Conservation (phyloP, 495 filamentous ascomycete species). For the Daldinia vernicosa region DNA sequence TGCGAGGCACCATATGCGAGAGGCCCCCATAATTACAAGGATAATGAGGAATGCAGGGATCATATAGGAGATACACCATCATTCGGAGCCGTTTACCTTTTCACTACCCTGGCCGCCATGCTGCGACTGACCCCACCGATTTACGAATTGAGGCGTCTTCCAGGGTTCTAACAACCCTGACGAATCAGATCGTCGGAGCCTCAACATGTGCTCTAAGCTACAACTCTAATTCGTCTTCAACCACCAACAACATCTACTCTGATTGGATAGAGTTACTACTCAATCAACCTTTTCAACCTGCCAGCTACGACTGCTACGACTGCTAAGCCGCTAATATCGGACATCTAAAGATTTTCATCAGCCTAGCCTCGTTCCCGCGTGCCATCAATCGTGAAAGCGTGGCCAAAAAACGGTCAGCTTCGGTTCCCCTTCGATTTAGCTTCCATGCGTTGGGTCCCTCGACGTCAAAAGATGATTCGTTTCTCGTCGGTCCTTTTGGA, state of each 20-base stretch:
- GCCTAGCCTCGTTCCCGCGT: constrained; percentile 28
- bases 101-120: constrained; percentile 1
- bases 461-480: constrained; percentile 9
- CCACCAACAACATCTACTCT: neutral
- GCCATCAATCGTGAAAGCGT: constrained; percentile 3
- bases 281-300: neutral
- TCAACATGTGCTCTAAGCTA: constrained; percentile 41
- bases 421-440: constrained; percentile 33
- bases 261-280: neutral
- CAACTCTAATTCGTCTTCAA: constrained; percentile 45
- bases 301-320: constrained; percentile 27
- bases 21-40: constrained; percentile 7
- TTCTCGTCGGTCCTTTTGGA: constrained; percentile 13
- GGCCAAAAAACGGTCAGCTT: constrained; percentile 18
- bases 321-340: constrained; percentile 13
- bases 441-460: constrained; percentile 27
- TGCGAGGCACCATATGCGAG: constrained; percentile 2
- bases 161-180: neutral
- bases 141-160: constrained; percentile 26
- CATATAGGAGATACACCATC: neutral
- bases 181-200: constrained; percentile 37
- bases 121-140: neutral
- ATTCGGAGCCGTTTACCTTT: constrained; percentile 3
- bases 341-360: constrained; percentile 22
- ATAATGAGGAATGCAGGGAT: neutral